Conservation (phyloP, 768 basidiomycete genomes). For the Gymnopilus dilepis region DNA sequence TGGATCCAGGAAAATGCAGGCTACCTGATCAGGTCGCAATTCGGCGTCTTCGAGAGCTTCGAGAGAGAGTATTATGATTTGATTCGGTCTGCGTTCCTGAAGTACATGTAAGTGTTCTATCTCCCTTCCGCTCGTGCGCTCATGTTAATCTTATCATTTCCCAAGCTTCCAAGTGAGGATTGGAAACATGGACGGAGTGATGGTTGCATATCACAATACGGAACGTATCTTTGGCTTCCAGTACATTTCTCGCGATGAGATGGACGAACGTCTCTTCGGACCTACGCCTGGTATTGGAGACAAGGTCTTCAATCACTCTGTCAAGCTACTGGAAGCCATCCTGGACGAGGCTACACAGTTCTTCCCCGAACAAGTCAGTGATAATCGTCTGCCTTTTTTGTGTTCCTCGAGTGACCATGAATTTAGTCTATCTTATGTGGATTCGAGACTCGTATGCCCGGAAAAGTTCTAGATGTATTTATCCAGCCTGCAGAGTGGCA, state of each 20-base stretch:
- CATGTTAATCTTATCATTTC: background rate
- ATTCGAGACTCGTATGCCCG: conserved; percentile 58
- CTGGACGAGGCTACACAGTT: conserved; percentile 57
- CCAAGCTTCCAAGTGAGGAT: conserved; percentile 94
- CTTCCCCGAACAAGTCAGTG: conserved; percentile 70
- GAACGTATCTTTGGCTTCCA: conserved; percentile 91
- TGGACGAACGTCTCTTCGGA: conserved; percentile 86
- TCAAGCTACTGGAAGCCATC: conserved; percentile 72
- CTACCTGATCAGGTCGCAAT: conserved; percentile 69
- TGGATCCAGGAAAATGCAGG: conserved; percentile 73
- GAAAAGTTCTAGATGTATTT: conserved; percentile 60
- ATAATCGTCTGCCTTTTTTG: background rate
- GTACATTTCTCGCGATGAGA: conserved; percentile 85
- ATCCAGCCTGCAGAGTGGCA: conserved; percentile 65
- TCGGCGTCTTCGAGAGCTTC: conserved; percentile 77
- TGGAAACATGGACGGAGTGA: conserved; percentile 95
- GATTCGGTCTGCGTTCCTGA: conserved; percentile 91
- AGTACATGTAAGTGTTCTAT: conserved; percentile 68
- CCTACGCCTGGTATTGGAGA: conserved; percentile 58
- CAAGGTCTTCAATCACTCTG: conserved; percentile 76
- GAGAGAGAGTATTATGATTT: conserved; percentile 96
- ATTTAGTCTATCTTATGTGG: conserved; percentile 60
- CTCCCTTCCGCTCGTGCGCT: background rate
- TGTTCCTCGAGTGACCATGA: background rate
- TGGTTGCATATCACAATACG: conserved; percentile 89